Evolutionary conservation across 306 rosid genomes (phyloP).

Genomic region (Cucumis cinereus): DNA sequence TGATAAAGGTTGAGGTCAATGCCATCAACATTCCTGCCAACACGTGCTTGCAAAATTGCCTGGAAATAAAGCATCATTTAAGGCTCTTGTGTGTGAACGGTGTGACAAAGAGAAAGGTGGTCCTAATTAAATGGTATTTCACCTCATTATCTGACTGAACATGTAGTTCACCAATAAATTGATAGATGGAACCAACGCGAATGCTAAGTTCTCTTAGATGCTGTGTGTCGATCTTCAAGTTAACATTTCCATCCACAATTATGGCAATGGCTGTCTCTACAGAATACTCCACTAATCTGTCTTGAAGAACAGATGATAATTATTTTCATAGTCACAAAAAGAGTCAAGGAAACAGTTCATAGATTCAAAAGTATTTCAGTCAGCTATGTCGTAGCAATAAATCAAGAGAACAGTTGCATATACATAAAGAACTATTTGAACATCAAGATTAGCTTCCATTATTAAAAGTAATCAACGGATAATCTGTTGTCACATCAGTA

Average conservation of each 20-base stretch:
- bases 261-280: conserved; percentile 50
- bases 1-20: conserved; percentile 76
- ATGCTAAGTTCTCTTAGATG: conserved; percentile 50
- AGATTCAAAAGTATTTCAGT: not conserved
- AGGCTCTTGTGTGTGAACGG: not conserved
- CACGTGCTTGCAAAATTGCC: conserved; percentile 69
- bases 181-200: conserved; percentile 58
- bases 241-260: conserved; percentile 41
- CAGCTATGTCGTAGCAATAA: not conserved
- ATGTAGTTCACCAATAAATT: conserved; percentile 72
- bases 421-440: not conserved
- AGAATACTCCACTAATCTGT: conserved; percentile 48
- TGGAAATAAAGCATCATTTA: conserved; percentile 16
- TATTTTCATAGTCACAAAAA: not conserved
- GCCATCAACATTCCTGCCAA: conserved; percentile 82
- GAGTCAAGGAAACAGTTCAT: not conserved
- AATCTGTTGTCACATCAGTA: not conserved
- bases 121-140: conserved; percentile 4
- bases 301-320: conserved; percentile 1
- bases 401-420: not conserved
- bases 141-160: conserved; percentile 60
- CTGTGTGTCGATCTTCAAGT: conserved; percentile 35
- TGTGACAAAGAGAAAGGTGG: conserved; percentile 5
- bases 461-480: not conserved
- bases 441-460: not conserved